Conservation (phyloP, 1,139 yeast species). For the Geotrichum siamense region DNA sequence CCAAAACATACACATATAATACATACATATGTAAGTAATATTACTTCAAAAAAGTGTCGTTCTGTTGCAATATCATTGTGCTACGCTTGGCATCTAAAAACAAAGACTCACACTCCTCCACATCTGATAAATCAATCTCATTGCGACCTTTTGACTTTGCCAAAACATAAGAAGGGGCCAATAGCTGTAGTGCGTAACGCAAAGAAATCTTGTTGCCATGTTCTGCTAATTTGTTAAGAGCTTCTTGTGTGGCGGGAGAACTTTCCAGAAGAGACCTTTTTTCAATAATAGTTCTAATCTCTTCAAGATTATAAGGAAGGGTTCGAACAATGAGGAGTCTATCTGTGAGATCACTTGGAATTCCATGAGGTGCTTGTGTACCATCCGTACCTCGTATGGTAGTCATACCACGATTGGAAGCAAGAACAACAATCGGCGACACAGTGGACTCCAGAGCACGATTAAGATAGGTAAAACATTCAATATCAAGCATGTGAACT, state of each 20-base stretch:
- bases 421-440: slow-evolving; percentile 91
- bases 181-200: slow-evolving; percentile 83
- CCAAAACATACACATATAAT: too few relatives aligned
- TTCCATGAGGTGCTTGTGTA: slow-evolving; percentile 87
- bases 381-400: slow-evolving; percentile 89
- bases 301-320: slow-evolving; percentile 75
- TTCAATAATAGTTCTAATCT: slow-evolving; percentile 70
- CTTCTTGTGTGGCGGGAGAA: slow-evolving; percentile 55
- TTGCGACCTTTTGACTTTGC: slow-evolving; percentile 66
- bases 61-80: slow-evolving; percentile 58
- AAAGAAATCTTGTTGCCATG: slow-evolving; percentile 72
- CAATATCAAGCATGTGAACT: slow-evolving; percentile 95
- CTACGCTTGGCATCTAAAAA: slow-evolving; percentile 89
- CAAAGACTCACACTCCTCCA: slow-evolving; percentile 78
- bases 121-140: slow-evolving; percentile 62
- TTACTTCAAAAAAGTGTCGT: slow-evolving; percentile 25
- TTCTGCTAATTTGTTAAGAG: slow-evolving; percentile 62
- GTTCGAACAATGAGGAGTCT: slow-evolving; percentile 88
- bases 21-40: too few relatives aligned
- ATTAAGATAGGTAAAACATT: slow-evolving; percentile 88
- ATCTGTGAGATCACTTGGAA: slow-evolving; percentile 92
- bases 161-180: slow-evolving; percentile 85
- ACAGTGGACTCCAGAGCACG: slow-evolving; percentile 86
- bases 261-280: slow-evolving; percentile 76
- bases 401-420: slow-evolving; percentile 91